Evolutionary conservation across 2,329 filamentous ascomycete genomes (phyloP), one percentile per base, ranked within the genome.

Genomic region (Stagonosporopsis rhizophila): DNA sequence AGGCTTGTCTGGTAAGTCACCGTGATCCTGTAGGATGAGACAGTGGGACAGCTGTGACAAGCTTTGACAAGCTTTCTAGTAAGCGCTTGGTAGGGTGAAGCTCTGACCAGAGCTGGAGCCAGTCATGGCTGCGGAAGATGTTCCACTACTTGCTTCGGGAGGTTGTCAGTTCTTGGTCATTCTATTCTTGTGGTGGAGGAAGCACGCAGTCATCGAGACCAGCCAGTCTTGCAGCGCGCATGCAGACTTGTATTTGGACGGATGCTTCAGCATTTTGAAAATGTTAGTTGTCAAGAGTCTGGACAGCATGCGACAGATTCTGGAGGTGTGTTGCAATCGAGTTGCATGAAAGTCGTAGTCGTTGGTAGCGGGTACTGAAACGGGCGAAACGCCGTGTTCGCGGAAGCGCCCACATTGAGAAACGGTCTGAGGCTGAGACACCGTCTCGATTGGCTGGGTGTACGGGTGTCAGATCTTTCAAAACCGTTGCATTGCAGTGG

Each of bases 1-100:
- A 45, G 38, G 35, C 40, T 40, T 45, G 44, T 32, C 25, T 48
- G 49, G 19, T 48, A 19, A 37, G 45, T 11, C 48, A 52, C 41
- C 22, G 34, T 52, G 5, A 34, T n/a, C 20, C 4, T 2, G 30
- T n/a, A 41, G 28, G 9, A 11, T 40, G 39, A 22, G 27, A 39
- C 39, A 25, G 22, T 17, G 45, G 17, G 15, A 50, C 27, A 49
- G 23, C 27, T 37, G 46, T 45, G 46, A 50, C 46, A 56, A 56
- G 52, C 46, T 39, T 45, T 42, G 41, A 56, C 46, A 56, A 51
- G 52, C 41, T 51, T 46, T 28, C 15, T 20, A 28, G 30, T 23
- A 15, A 30, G 52, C 46, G 46, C 41, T 46, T 46, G 30, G 52
- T 42, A 28, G 22, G 20, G n/a, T 30, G 37, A 25, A 15, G 15